Evolutionary conservation across 2,329 filamentous ascomycete species (phyloP), one percentile per base, ranked within the genome.

Genomic region (Verruconis gallopava): DNA sequence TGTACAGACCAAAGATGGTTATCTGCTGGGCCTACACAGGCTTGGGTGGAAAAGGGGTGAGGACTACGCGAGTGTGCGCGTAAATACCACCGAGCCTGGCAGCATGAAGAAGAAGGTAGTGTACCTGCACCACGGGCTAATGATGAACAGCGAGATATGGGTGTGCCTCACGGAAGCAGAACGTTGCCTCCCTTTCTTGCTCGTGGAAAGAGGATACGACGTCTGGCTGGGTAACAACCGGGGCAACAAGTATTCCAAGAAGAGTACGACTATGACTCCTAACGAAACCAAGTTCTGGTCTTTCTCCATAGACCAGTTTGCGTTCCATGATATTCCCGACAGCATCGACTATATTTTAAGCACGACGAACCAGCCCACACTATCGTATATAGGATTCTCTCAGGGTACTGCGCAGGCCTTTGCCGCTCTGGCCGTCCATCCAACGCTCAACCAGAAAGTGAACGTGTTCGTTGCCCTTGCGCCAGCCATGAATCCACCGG

Each of bases 131-230:
- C 91, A 98, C 61, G 91, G 89, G 9, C 71, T 98, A 44, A 73
- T 98, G 55, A 98, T 98, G 91, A 96, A 95, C 62, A 94, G 86
- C 52, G 91, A 98, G 61, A 89, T 98, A 22, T 98, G 91, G 91
- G 85, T 96, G 5, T 93, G 85, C 55, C 65, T 89, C 56, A 93
- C 89, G 0, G 84, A 95, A 50, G 78, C 80, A 51, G 74, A 93
- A 59, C 75, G 88, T 51, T 89, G 82, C 50, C 67, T 98, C 30
- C 85, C 91, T 0, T 96, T 98, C 57, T 74, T 82, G 50, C 68
- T 98, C 34, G 85, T 93, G 0, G 85, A 95, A 54, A 74, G 75
- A 53, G 91, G 91, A 2, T 98, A 93, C 53, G 91, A 98, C 66
- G 89, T 96, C 49, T 98, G 91, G 85, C 71, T 98, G 47, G 91